Evolutionary conservation across 2,329 filamentous ascomycete genomes (phyloP), one percentile per base, ranked within the genome.

Genomic region (Phymatotrichopsis omnivora): DNA sequence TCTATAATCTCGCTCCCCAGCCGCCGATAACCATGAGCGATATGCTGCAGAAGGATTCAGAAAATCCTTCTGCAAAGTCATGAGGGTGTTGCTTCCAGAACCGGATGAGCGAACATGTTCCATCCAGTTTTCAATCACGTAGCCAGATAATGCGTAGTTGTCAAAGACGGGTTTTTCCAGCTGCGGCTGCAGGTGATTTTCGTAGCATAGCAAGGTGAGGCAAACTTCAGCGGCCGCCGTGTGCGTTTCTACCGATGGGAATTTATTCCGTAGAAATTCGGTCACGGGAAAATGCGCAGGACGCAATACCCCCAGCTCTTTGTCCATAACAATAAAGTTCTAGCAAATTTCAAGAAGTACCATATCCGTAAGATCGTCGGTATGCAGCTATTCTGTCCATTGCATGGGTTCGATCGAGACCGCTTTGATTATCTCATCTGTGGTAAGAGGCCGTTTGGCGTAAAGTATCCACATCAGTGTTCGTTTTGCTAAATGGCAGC

Each of bases 251-350:
- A 23, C 39, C 28, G 17, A 8, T 3, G 12, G 2, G 2, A 33
- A n/a, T 7, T 41, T n/a, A 12, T 10, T 20, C 22, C 35, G 35
- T 7, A 55, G 27, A 35, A 34, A 55, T 40, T 55, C 49, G 4
- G 36, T 16, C 3, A 45, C 43, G 2, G 52, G 53, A 10, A 53
- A 36, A 34, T 55, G 52, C 6, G 51, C 41, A 41, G 53, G 51
- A 2, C 49, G 49, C 12, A 55, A 28, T 7, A 45, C 38, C 20
- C 46, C 16, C 2, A 42, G 28, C 10, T 31, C 25, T 23, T 42
- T 12, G 45, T 55, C 50, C 7, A 41, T 32, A 19, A 48, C 34
- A 8, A 55, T 20, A 3, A 53, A 23, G 19, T 51, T 53, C 16
- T 33, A 33, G 16, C 47, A 51, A 7, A 47, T 45, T n/a, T 47